Base-by-base conservation (phyloP, 768 basidiomycete genomes). In the Mycena haematopus region DNA sequence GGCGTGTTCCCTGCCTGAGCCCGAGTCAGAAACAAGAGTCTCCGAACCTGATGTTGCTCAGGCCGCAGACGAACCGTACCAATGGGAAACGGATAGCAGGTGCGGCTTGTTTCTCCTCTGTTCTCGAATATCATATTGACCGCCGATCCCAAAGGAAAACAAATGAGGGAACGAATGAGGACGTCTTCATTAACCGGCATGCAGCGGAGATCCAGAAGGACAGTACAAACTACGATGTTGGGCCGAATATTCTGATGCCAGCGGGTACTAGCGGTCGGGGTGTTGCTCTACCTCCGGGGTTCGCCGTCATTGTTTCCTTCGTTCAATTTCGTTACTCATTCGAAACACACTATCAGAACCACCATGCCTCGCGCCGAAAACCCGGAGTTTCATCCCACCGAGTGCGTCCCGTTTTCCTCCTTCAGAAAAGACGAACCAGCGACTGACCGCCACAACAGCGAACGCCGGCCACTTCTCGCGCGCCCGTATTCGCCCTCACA, bases 381-480 rank as follows among this genome's bases (percentile, higher is more conserved):
- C 15, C 25, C 58, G n/a, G n/a, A n/a, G n/a, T 0, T n/a, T 55
- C n/a, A 49, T 63, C 51, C 25, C 7, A 60, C 55, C 51, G 58
- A 65, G 63, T 65, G 21, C 54, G 58, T 56, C 38, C 27, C 5
- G 31, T 38, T 29, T 3, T 27, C 35, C 22, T 13, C n/a, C 19
- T 7, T 19, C 13, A 11, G n/a, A n/a, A n/a, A n/a, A n/a, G n/a
- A n/a, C n/a, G n/a, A n/a, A n/a, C n/a, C n/a, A n/a, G n/a, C n/a
- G n/a, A n/a, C n/a, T n/a, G n/a, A n/a, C n/a, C n/a, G n/a, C n/a
- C 14, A 9, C 22, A 17, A 10, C 8, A 63, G 66, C 52, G 66
- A 67, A 45, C 66, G 59, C n/a, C 66, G 52, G 22, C 66, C 66
- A 6, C 62, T 67, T 8, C 66, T 67, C 62, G 25, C 44, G 33